Evolutionary conservation across 2,329 filamentous ascomycete genomes (phyloP).

Genomic region (Nannizzia gypsea): DNA sequence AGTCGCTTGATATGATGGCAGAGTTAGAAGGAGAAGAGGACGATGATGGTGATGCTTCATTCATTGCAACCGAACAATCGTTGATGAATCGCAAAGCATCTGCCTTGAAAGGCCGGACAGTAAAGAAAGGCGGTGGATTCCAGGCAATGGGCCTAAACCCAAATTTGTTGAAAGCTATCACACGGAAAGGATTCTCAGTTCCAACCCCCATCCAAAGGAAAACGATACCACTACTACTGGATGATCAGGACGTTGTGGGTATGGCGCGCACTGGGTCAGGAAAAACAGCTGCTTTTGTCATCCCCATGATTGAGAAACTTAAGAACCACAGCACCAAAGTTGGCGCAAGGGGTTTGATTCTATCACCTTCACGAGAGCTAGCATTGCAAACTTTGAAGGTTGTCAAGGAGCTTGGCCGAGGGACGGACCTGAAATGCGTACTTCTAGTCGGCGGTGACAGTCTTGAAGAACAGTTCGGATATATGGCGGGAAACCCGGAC

Average conservation of each 20-base stretch:
- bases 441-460: constrained; percentile 90
- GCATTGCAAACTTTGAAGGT: constrained; percentile 93
- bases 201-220: constrained; percentile 97
- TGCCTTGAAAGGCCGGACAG: constrained; percentile 70
- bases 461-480: constrained; percentile 84
- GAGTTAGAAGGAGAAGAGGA: constrained; percentile 48
- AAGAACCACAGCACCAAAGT: constrained; percentile 79
- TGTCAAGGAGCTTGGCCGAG: constrained; percentile 82
- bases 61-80: constrained; percentile 78
- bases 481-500: constrained; percentile 89
- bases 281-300: constrained; percentile 96
- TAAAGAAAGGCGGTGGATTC: constrained; percentile 93
- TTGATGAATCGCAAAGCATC: constrained; percentile 76
- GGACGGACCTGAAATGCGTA: constrained; percentile 83
- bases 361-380: constrained; percentile 88
- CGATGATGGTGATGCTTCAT: constrained; percentile 60
- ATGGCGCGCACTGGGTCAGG: constrained; percentile 98
- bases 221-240: constrained; percentile 81
- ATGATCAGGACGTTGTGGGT: constrained; percentile 89
- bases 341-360: constrained; percentile 71
- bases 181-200: constrained; percentile 86
- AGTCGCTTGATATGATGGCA: constrained; percentile 43
- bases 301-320: constrained; percentile 92
- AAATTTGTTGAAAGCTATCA: constrained; percentile 77
- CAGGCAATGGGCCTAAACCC: constrained; percentile 85